Evolutionary conservation across 1,284 basidiomycete species (phyloP).

Genomic region (Moesziomyces sp.): DNA sequence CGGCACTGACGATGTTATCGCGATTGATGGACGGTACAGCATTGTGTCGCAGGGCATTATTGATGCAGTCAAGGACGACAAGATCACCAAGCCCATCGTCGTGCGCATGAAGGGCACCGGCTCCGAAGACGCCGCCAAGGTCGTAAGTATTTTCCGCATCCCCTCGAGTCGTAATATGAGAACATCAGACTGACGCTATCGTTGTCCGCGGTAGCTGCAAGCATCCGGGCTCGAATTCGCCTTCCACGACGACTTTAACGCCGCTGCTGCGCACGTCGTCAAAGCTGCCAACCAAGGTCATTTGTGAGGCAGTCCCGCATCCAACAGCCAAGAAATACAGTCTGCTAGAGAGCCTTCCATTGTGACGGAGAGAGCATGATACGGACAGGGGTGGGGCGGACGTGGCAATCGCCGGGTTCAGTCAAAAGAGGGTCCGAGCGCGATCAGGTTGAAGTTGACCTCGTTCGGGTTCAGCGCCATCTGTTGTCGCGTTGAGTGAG

Average conservation of each 20-base stretch:
- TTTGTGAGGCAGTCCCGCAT: conserved; percentile 8
- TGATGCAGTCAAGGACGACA: conserved; percentile 49
- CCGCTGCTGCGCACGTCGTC: conserved; percentile 52
- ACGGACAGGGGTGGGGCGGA: too few species aligned
- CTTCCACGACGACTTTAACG: conserved; percentile 54
- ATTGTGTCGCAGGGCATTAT: conserved; percentile 58
- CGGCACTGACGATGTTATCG: neutral
- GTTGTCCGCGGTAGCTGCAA: conserved; percentile 8
- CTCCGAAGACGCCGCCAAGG: conserved; percentile 47
- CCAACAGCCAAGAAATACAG: too few species aligned
- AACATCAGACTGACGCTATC: neutral
- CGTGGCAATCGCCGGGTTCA: neutral
- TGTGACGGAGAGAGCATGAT: too few species aligned
- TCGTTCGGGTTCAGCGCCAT: conserved; percentile 60
- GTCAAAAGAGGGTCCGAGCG: conserved; percentile 46
- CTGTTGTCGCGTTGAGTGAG: conserved; percentile 10
- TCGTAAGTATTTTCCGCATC: conserved; percentile 10
- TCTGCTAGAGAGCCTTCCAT: too few species aligned
- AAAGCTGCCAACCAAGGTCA: conserved; percentile 42
- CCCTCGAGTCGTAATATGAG: neutral
- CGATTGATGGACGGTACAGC: neutral
- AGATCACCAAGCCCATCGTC: conserved; percentile 53
- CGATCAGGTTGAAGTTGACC: conserved; percentile 65
- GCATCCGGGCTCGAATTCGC: conserved; percentile 39
- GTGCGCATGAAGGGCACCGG: conserved; percentile 53